Evolutionary conservation across 2,329 filamentous ascomycete genomes (phyloP).

Genomic region (Neoarthrinium moseri): DNA sequence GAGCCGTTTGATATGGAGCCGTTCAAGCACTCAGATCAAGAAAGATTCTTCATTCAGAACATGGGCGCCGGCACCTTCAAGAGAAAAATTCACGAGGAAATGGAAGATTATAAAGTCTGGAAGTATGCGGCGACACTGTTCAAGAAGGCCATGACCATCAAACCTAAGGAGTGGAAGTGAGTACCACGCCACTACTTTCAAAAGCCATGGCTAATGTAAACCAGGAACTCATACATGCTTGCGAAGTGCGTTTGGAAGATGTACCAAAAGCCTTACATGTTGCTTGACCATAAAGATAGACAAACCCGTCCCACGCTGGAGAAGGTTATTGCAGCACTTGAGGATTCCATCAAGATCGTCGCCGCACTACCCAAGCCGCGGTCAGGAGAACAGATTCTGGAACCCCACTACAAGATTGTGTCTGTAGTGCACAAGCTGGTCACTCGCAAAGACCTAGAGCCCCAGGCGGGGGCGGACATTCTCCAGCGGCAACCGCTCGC

Average conservation of each 20-base stretch:
- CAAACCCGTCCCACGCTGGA: constrained; percentile 35
- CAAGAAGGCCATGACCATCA: constrained; percentile 52
- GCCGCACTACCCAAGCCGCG: constrained; percentile 52
- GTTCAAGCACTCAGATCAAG: constrained; percentile 55
- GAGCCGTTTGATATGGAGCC: constrained; percentile 64
- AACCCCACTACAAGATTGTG: constrained; percentile 90
- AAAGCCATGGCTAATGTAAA: constrained; percentile 19
- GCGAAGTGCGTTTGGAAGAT: constrained; percentile 65
- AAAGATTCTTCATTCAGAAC: constrained; percentile 55
- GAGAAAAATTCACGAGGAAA: constrained; percentile 52
- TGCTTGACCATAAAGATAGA: constrained; percentile 43
- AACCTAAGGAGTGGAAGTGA: constrained; percentile 57
- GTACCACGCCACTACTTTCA: background rate
- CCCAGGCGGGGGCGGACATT: constrained; percentile 49
- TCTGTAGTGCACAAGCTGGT: constrained; percentile 82
- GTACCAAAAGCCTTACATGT: constrained; percentile 48
- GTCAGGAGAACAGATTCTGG: constrained; percentile 74
- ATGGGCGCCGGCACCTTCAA: constrained; percentile 50
- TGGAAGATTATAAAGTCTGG: constrained; percentile 61
- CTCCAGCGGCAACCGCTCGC: constrained; percentile 57
- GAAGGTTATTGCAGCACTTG: constrained; percentile 46
- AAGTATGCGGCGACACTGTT: constrained; percentile 59
- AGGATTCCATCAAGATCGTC: constrained; percentile 50
- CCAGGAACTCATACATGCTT: constrained; percentile 58
- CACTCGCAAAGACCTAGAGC: constrained; percentile 44